Evolutionary conservation across 139 green algal species (phyloP), one percentile per base, ranked within the genome.

Genomic region (Zygnema circumcarinatum): DNA sequence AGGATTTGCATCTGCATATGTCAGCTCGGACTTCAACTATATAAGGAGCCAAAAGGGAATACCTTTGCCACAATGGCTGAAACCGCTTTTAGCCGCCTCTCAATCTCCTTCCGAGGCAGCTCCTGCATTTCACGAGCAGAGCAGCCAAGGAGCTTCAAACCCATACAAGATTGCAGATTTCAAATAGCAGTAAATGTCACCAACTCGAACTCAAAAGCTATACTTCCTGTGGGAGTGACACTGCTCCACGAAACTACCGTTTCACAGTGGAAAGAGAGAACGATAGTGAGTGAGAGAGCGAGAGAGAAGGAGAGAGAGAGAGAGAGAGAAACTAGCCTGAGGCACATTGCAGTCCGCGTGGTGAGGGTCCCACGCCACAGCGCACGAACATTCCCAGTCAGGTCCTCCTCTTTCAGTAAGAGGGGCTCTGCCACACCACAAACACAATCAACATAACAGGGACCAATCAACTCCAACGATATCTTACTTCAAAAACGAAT

Each of bases 331-430:
- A 83, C 52, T 11, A 39, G 72, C 80, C 80, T 86, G 80, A 31
- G 80, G 80, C 52, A 86, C 80, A 38, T 39, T 83, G 25, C 80
- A 86, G 33, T 86, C 80, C 0, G 80, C 52, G 21, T 81, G 53
- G 11, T 52, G 32, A 2, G 80, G 80, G 33, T 86, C 80, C 36
- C 33, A 80, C 22, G 20, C 33, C 20, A 86, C 42, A 29, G 53
- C 56, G 38, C 56, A 80, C 22, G 56, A 86, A 40, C 80, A 86
- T 52, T 86, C 80, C 75, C 75, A 83, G 7, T 39, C 38, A 33
- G 35, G 35, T 11, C 69, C 36, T 29, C 35, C 7, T 78, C 11
- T 11, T 42, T 7, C 69, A 53, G 7, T 78, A 11, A 42, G 7
- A 53, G 69, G 69, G 3, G 36, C 69, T 42, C 69, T 78, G 69